These are phyloP conservation scores for Neoboletus brunneissimus DNA, from an alignment of 768 basidiomycete genomes.

Conservation along the genomic window DNA sequence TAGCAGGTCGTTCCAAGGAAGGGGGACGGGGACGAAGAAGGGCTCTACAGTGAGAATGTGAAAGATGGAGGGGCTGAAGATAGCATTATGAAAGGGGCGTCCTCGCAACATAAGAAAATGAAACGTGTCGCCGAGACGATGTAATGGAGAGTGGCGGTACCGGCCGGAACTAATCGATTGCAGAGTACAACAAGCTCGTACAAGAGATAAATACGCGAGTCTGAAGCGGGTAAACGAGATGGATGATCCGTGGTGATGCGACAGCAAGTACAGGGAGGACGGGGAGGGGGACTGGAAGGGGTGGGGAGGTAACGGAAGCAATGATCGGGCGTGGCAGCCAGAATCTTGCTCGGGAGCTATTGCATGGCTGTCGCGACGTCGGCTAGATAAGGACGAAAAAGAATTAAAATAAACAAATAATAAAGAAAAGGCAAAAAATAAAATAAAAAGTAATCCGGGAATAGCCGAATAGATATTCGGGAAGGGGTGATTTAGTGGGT, in stretches of 20 bases:
- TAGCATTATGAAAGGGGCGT: conserved; percentile 5
- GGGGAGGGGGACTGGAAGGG: neutral
- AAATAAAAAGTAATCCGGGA: conserved; percentile 19
- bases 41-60: conserved; percentile 13
- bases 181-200: neutral
- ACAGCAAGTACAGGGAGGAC: neutral
- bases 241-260: conserved; percentile 8
- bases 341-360: conserved; percentile 12
- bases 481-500: conserved; percentile 16
- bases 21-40: conserved; percentile 8
- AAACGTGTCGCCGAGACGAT: neutral
- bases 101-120: neutral
- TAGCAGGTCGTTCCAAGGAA: conserved; percentile 8
- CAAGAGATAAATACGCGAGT: neutral
- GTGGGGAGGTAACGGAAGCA: neutral
- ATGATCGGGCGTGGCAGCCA: conserved; percentile 20
- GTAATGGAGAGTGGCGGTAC: conserved; percentile 1
- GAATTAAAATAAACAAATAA: conserved; percentile 10
- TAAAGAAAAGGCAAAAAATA: neutral
- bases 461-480: conserved; percentile 28
- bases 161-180: conserved; percentile 17
- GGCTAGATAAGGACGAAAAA: conserved; percentile 27
- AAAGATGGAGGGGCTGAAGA: neutral
- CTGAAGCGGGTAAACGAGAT: neutral
- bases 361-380: conserved; percentile 16